Evolutionary conservation across 768 basidiomycete species (phyloP).

Genomic region (Hypholoma sublateritium): DNA sequence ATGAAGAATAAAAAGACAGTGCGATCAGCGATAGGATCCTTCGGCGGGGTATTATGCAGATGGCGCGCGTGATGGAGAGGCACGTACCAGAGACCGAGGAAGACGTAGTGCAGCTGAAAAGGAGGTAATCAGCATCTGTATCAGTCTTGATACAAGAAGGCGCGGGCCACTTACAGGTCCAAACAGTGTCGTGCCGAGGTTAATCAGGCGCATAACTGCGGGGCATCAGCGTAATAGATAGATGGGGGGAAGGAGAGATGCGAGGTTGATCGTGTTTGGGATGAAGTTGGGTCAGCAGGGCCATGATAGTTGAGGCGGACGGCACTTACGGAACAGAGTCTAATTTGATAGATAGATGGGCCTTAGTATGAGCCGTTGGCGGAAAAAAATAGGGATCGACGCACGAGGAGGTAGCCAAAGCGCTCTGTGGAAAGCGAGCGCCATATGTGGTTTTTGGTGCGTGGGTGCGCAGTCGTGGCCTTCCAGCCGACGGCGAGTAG

Average conservation of each 20-base stretch:
- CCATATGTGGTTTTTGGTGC: neutral
- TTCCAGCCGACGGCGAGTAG: conserved; percentile 12
- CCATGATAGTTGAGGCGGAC: neutral
- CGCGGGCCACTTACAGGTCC: conserved; percentile 12
- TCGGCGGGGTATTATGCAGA: no score
- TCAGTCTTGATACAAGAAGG: neutral
- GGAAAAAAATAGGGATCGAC: neutral
- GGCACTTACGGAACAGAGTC: conserved; percentile 10
- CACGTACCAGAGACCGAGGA: conserved; percentile 10
- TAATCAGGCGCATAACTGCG: conserved; percentile 13
- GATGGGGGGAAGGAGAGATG: neutral
- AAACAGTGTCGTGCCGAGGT: conserved; percentile 9
- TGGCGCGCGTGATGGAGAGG: neutral
- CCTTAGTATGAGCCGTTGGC: neutral
- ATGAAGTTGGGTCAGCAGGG: neutral
- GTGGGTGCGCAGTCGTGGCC: conserved; percentile 3
- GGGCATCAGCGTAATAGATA: neutral
- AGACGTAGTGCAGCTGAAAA: conserved; percentile 9
- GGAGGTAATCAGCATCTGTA: neutral
- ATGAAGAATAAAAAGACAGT: neutral
- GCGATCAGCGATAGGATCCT: neutral
- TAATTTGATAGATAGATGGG: neutral
- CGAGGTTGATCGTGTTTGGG: neutral
- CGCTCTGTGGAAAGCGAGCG: conserved; percentile 4
- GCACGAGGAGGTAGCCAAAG: conserved; percentile 10